Base-by-base conservation (phyloP, 768 basidiomycete genomes). In the Amanita molliuscula region DNA sequence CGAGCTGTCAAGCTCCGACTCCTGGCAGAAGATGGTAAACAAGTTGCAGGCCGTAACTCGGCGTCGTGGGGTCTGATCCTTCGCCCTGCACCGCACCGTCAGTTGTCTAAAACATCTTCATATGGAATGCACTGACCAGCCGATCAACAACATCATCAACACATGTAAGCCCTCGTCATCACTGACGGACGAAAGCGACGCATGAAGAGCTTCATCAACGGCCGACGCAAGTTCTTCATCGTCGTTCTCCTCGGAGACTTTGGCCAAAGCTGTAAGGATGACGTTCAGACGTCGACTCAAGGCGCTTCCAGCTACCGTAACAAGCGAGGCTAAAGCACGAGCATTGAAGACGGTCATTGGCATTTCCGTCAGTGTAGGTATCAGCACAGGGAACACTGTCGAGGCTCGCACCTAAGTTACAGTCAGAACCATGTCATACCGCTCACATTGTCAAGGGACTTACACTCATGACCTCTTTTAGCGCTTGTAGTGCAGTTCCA, bases 271-370 rank as follows among this genome's bases (percentile, higher is more conserved):
- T 47, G 69, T 79, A 54, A 98, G 67, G 31, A 98, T 88, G 20
- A 81, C 73, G 3, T 77, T 83, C 43, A 98, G 65, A 18, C 94
- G 81, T 58, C 79, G 81, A 67, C 87, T 96, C 47, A 98, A 69
- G 0, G 96, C 92, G 47, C 76, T 78, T 2, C 96, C 95, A 34
- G 96, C 96, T 9, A 98, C 96, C 0, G 88, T 87, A 11, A 98
- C 92, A 34, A 99, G 75, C 0, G 93, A 84, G 2, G 84, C 86
- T 8, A 98, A 70, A 1, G 95, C 96, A 4, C 84, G 82, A 15
- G 88, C 90, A 60, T 98, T 98, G 82, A 97, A 98, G 7, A 85
- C 81, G 3, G 93, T 82, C 79, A 98, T 95, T 0, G 94, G 96
- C 6, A 77, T 78, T 4, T 87, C 79, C 35, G 88, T 93, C 53